Conservation (phyloP, 768 basidiomycete species). For the Obba rivulosa region DNA sequence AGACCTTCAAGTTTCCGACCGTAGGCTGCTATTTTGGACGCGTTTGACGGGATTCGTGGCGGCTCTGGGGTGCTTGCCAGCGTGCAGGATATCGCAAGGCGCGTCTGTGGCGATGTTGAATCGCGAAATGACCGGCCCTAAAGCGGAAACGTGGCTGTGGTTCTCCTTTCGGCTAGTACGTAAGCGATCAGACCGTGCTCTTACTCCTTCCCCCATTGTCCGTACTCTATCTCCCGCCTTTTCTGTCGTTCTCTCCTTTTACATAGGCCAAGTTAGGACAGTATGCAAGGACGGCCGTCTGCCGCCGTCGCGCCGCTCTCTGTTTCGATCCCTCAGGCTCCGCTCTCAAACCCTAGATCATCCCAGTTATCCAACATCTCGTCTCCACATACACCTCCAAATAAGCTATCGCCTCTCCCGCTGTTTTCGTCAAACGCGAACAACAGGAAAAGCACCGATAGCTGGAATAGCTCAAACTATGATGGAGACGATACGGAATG, state of each 20-base stretch:
- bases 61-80: no score
- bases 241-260: constrained; percentile 14
- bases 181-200: not conserved
- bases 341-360: constrained; percentile 43
- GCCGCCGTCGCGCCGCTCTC: constrained; percentile 49
- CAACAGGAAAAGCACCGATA: constrained; percentile 69
- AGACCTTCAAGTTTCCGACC: no score
- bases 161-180: not conserved
- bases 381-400: constrained; percentile 53
- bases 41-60: no score
- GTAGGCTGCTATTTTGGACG: no score
- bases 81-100: not conserved
- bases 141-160: constrained; percentile 6
- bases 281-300: constrained; percentile 39
- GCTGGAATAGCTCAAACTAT: constrained; percentile 78
- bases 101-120: constrained; percentile 4
- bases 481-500: constrained; percentile 59
- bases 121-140: constrained; percentile 8
- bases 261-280: constrained; percentile 14
- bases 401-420: constrained; percentile 48
- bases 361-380: constrained; percentile 44
- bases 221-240: constrained; percentile 15
- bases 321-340: constrained; percentile 59
- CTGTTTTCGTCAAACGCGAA: constrained; percentile 41
- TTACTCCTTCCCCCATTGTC: constrained; percentile 18